Conservation (phyloP, 108 stramenopile genomes). For the Cyclotella atomus region DNA sequence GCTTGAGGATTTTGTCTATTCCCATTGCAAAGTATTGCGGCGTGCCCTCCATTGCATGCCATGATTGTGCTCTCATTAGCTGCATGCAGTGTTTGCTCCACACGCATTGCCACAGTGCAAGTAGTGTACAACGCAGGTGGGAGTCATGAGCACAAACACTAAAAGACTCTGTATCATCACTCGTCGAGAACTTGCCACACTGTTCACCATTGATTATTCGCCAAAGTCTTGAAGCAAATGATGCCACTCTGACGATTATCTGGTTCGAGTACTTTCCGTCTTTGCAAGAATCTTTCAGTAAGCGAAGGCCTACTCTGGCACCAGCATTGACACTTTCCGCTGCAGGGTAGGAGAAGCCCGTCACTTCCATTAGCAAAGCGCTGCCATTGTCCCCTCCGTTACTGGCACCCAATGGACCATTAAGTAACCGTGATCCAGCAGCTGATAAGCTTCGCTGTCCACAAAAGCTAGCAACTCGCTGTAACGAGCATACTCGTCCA, state of each 20-base stretch:
- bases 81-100: conserved; percentile 77
- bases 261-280: conserved; percentile 41
- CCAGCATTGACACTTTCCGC: conserved; percentile 88
- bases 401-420: conserved; percentile 81
- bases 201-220: conserved; percentile 85
- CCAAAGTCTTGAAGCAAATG: conserved; percentile 83
- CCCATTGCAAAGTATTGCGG: conserved; percentile 63
- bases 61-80: conserved; percentile 60
- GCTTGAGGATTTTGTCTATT: conserved; percentile 73
- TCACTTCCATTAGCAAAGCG: conserved; percentile 62
- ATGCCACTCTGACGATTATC: conserved; percentile 71
- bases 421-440: conserved; percentile 65
- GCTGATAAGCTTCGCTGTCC: conserved; percentile 64
- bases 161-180: not conserved
- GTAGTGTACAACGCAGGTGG: conserved; percentile 68
- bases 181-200: not conserved
- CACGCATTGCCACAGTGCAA: conserved; percentile 87
- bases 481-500: conserved; percentile 86
- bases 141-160: conserved; percentile 78
- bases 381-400: conserved; percentile 85
- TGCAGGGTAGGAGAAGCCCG: conserved; percentile 67
- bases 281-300: conserved; percentile 64
- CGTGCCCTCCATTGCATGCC: conserved; percentile 63
- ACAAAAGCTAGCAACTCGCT: conserved; percentile 76
- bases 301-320: conserved; percentile 72